Conservation (phyloP, 1,139 yeast genomes). For the Meyerozyma sp. region DNA sequence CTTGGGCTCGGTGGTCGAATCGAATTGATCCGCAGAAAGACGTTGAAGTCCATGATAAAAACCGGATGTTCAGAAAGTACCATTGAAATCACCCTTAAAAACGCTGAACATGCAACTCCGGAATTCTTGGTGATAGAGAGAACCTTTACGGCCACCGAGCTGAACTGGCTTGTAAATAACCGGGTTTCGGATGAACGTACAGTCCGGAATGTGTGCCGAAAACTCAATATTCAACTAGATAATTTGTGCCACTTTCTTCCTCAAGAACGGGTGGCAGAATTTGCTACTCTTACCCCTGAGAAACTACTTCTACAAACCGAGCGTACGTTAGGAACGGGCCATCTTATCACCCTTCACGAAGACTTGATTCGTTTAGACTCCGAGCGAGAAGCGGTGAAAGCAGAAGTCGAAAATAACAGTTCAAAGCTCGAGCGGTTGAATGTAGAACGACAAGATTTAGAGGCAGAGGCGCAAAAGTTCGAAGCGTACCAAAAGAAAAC, state of each 20-base stretch:
- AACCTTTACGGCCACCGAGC: constrained; percentile 36
- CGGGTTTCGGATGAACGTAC: constrained; percentile 34
- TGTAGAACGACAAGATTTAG: constrained; percentile 26
- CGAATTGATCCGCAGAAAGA: constrained; percentile 75
- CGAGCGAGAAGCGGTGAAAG: constrained; percentile 21
- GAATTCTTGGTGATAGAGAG: constrained; percentile 27
- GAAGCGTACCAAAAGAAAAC: constrained; percentile 36
- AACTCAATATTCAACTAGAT: constrained; percentile 75
- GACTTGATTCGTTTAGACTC: constrained; percentile 49
- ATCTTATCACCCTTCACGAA: constrained; percentile 53
- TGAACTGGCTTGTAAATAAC: constrained; percentile 60
- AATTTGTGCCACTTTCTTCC: constrained; percentile 93
- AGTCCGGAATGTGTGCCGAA: constrained; percentile 41
- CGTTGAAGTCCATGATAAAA: constrained; percentile 69
- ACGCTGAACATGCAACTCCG: constrained; percentile 22
- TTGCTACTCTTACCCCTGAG: constrained; percentile 78
- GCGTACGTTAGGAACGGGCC: constrained; percentile 67
- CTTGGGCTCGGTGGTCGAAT: constrained; percentile 83
- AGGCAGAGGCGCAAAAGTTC: constrained; percentile 34
- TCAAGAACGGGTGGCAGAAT: constrained; percentile 91
- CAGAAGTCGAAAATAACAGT: constrained; percentile 25
- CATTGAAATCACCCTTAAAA: constrained; percentile 64
- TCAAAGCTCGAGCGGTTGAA: constrained; percentile 24
- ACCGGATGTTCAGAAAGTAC: constrained; percentile 55
- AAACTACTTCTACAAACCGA: constrained; percentile 73